These are phyloP conservation scores for Hordeum vulgare DNA, from an alignment of 176 grass and related monocot genomes.

Conservation along the genomic window MorexV3_pseudomolecules_assembly NC_058519.1:25434393-25434892, in stretches of 20 bases:
- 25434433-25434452: constrained; percentile 9
- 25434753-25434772: not conserved
- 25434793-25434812: constrained; percentile 27
- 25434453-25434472: constrained; percentile 42
- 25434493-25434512: constrained; percentile 52
- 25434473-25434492: constrained; percentile 58
- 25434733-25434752: not conserved
- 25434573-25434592: constrained; percentile 44
- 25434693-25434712: constrained; percentile 12
- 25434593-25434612: constrained; percentile 48
- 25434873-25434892: constrained; percentile 48
- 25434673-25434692: not conserved
- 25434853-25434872: constrained; percentile 64
- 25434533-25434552: constrained; percentile 47
- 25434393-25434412: constrained; percentile 40
- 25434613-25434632: constrained; percentile 52
- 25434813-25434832: constrained; percentile 14
- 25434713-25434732: constrained; percentile 33
- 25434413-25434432: constrained; percentile 19
- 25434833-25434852: constrained; percentile 52
- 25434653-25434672: constrained; percentile 1
- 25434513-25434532: constrained; percentile 42
- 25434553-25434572: constrained; percentile 26
- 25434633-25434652: constrained; percentile 18
- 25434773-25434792: constrained; percentile 37